phyloP scores from a whole-genome alignment of 1,139 yeast genomes.

The Scheffersomyces segobiensis region DNA sequence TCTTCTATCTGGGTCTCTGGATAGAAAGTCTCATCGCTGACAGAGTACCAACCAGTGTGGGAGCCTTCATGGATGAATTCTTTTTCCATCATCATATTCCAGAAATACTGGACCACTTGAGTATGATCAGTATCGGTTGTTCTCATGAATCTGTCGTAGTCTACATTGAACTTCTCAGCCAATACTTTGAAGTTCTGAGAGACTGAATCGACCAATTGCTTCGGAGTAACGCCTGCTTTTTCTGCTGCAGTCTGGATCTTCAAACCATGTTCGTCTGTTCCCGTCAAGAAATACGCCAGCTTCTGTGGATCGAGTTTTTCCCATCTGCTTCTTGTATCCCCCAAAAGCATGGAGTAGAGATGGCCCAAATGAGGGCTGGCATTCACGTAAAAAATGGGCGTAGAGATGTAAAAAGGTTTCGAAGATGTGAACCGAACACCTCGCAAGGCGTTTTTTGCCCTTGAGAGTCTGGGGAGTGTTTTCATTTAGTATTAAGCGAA shows the following conservation, averaged over 20 bases:
- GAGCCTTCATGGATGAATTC: conserved; percentile 78
- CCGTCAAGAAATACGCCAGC: conserved; percentile 68
- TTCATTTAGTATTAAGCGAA: background rate
- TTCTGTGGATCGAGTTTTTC: conserved; percentile 39
- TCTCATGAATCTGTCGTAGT: conserved; percentile 77
- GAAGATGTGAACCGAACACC: conserved; percentile 1
- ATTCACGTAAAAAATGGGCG: conserved; percentile 96
- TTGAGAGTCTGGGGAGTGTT: background rate
- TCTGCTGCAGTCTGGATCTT: conserved; percentile 80
- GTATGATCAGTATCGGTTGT: conserved; percentile 87
- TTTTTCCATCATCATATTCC: conserved; percentile 60
- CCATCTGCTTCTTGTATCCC: conserved; percentile 83
- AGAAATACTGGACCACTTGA: conserved; percentile 61
- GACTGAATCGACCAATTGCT: conserved; percentile 69
- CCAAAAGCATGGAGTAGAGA: conserved; percentile 79
- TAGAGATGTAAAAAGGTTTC: conserved; percentile 62
- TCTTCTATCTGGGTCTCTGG: conserved; percentile 75
- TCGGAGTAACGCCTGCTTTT: conserved; percentile 52
- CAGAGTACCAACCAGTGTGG: conserved; percentile 93
- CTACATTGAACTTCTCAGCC: conserved; percentile 56
- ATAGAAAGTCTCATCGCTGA: conserved; percentile 92
- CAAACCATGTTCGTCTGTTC: conserved; percentile 96
- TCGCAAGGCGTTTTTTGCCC: background rate
- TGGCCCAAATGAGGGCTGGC: conserved; percentile 96
- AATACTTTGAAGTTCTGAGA: conserved; percentile 63